Evolutionary conservation across 306 rosid species (phyloP), one percentile per base, ranked within the genome.

Genomic region (Castanea sativa): DNA sequence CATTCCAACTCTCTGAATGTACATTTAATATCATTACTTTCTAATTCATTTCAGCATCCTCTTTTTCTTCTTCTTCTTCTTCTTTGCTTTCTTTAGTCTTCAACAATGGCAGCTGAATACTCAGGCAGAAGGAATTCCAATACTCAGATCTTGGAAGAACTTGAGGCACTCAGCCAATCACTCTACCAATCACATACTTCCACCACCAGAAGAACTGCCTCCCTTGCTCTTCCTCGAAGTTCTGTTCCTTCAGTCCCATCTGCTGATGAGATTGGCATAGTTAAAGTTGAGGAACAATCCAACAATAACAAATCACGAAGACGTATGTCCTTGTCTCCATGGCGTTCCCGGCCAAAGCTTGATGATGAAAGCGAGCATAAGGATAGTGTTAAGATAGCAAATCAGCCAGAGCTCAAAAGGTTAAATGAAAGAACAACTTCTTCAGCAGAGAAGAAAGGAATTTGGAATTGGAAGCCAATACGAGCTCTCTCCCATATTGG

Each of bases 391-490:
- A 77, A 60, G 29, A 57, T 30, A 10, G 43, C 80, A 6, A 81
- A 80, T 51, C 83, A 79, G 41, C 7, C 81, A 73, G 86, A 83
- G 52, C 6, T 53, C 61, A 87, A 86, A 64, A 82, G 32, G 86
- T 60, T 88, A 32, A 85, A 84, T 41, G 86, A 75, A 20, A 83
- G 70, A 45, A 74, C 87, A 61, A 68, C 71, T 69, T 69, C 71
- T 57, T 69, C 80, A 1, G 86, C 76, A 21, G 91, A 91, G 70
- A 91, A 88, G 89, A 95, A 90, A 60, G 96, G 98, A 55, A 88
- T 95, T 49, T 95, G 99, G 99, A 93, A 85, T 29, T 96, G 99
- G 99, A 96, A 91, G 86, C 97, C 99, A 18, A 81, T 96, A 19
- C 80, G 98, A 10, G 99, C 96, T 41, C 84, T 96, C n/a, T 84